Percentiles rank a stretch among this genome's conserved stretches.
Conservation (phyloP, 2,329 filamentous ascomycete genomes). For the Dothidotthia symphoricarpi region DNA sequence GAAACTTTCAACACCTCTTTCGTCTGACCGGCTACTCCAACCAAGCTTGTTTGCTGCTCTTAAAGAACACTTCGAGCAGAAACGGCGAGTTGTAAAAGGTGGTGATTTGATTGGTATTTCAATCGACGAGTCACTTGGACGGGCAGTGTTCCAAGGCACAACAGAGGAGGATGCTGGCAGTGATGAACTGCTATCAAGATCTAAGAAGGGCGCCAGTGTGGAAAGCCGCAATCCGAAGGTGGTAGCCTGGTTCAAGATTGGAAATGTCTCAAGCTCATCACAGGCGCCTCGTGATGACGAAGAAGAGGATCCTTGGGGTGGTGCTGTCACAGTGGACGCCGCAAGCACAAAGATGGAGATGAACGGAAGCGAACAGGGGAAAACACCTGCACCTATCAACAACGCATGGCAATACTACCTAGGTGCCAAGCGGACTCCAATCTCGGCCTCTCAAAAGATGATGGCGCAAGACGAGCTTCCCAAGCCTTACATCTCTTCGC, state of each 20-base stretch:
- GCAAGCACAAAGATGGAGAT: constrained; percentile 86
- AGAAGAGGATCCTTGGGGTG: constrained; percentile 75
- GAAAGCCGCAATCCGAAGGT: constrained; percentile 28
- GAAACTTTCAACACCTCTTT: constrained; percentile 84
- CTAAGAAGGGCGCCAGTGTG: constrained; percentile 35
- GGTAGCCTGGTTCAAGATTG: constrained; percentile 91
- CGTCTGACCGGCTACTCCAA: constrained; percentile 80
- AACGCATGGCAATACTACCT: constrained; percentile 91
- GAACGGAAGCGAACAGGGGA: constrained; percentile 80
- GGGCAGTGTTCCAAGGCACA: constrained; percentile 71
- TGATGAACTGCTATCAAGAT: constrained; percentile 54
- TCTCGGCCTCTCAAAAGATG: constrained; percentile 58
- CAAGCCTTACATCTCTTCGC: constrained; percentile 45
- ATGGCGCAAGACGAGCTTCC: constrained; percentile 44
- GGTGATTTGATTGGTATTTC: constrained; percentile 88
- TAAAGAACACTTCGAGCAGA: constrained; percentile 83
- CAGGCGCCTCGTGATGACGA: constrained; percentile 58
- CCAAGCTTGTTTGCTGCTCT: constrained; percentile 81
- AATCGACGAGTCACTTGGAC: constrained; percentile 80
- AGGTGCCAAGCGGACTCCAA: constrained; percentile 67
- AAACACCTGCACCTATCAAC: constrained; percentile 70
- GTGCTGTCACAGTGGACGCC: constrained; percentile 81
- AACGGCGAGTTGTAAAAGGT: constrained; percentile 75
- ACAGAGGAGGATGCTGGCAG: constrained; percentile 67
- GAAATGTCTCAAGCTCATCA: constrained; percentile 54